Evolutionary conservation across 2,329 filamentous ascomycete genomes (phyloP).

Genomic region (Nemania bipapillata): DNA sequence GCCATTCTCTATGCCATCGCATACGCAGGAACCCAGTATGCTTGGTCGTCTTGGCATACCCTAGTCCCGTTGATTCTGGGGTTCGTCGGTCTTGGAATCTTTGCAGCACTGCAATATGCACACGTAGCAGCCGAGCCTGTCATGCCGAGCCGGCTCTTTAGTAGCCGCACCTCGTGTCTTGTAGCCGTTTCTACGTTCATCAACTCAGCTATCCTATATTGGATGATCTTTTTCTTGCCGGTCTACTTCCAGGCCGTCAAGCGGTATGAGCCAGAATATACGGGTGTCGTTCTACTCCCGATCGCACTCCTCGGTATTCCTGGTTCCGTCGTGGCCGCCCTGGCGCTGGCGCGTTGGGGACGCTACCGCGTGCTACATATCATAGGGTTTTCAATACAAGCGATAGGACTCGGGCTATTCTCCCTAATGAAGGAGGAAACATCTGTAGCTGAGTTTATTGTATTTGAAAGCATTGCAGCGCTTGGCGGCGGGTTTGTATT

Average conservation of each 20-base stretch:
- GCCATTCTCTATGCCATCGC: conserved; percentile 34
- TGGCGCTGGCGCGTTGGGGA: background rate
- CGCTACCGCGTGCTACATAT: background rate
- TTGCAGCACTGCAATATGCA: background rate
- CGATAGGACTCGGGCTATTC: background rate
- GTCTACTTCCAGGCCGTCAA: conserved; percentile 60
- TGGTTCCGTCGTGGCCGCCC: background rate
- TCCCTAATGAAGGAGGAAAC: background rate
- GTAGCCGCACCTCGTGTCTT: conserved; percentile 54
- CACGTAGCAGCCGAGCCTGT: conserved; percentile 41
- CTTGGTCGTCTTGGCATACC: conserved; percentile 35
- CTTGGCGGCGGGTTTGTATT: conserved; percentile 39
- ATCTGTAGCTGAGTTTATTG: background rate
- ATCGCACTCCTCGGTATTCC: conserved; percentile 10
- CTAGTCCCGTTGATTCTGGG: conserved; percentile 37
- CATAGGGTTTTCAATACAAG: background rate
- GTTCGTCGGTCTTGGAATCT: conserved; percentile 29
- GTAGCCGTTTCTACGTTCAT: conserved; percentile 54
- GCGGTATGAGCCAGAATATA: conserved; percentile 45
- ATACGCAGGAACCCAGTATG: conserved; percentile 31
- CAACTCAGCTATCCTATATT: conserved; percentile 52
- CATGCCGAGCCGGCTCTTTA: conserved; percentile 58
- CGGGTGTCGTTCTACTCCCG: conserved; percentile 44
- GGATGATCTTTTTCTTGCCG: conserved; percentile 56
- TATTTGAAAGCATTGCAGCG: background rate